Evolutionary conservation across 805 yeast genomes (phyloP).

Genomic region (Metschnikowia gelsemii): DNA sequence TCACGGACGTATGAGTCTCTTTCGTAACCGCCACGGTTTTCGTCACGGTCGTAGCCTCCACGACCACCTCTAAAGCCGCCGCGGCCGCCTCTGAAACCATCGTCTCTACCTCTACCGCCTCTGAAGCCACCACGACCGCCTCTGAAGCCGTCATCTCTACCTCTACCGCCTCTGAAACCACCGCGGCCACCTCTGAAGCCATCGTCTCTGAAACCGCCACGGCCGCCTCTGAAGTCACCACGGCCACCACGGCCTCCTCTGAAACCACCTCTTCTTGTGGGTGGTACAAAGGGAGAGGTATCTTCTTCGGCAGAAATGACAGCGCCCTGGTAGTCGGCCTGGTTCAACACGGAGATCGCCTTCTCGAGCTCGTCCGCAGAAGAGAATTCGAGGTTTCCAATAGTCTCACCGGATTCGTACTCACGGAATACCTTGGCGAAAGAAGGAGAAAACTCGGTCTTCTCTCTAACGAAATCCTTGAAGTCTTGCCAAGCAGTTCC

Average conservation of each 20-base stretch:
- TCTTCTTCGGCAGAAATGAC: constrained; percentile 78
- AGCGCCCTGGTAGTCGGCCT: constrained; percentile 67
- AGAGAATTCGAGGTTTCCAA: constrained; percentile 54
- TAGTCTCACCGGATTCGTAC: constrained; percentile 45
- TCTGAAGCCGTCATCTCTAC: constrained; percentile 41
- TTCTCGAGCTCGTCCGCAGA: constrained; percentile 72
- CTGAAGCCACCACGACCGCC: constrained; percentile 48
- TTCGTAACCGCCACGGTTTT: constrained; percentile 42
- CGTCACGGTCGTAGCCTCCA: constrained; percentile 50
- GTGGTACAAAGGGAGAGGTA: constrained; percentile 56
- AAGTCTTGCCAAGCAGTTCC: constrained; percentile 84
- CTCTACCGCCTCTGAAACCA: constrained; percentile 27
- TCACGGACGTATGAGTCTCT: constrained; percentile 46
- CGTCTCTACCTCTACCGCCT: constrained; percentile 24
- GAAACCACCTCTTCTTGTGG: constrained; percentile 49
- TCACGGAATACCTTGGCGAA: constrained; percentile 54
- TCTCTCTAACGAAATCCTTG: constrained; percentile 85
- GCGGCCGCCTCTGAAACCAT: constrained; percentile 41
- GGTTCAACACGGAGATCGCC: constrained; percentile 74
- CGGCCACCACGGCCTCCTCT: constrained; percentile 40
- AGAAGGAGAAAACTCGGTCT: constrained; percentile 60
- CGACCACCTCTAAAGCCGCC: constrained; percentile 41
- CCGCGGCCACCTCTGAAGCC: constrained; percentile 29
- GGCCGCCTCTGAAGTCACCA: constrained; percentile 42
- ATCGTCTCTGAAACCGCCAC: constrained; percentile 39